Conservation (phyloP, 2,329 filamentous ascomycete genomes). For the Colletotrichum liriopes region DNA sequence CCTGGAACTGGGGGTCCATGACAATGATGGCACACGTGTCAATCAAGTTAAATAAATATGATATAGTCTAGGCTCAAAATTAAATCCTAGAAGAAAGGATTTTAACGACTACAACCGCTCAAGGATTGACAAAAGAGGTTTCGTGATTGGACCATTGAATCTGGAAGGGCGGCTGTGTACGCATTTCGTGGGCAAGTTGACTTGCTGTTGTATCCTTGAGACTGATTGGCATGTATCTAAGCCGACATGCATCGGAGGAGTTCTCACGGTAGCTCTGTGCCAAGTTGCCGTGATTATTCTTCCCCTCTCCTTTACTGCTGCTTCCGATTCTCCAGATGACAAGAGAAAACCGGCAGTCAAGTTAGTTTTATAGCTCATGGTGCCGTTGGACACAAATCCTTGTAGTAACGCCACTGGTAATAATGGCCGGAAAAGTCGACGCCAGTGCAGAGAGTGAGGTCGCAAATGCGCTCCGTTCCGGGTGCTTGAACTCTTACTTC, state of each 20-base stretch:
- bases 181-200: neutral
- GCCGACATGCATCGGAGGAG: neutral
- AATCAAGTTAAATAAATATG: neutral
- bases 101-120: too few relatives aligned
- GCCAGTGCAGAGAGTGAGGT: neutral
- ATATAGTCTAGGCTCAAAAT: too few relatives aligned
- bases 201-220: neutral
- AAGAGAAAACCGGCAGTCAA: too few relatives aligned
- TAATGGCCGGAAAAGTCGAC: neutral
- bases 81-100: too few relatives aligned
- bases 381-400: neutral
- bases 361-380: neutral
- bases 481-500: neutral
- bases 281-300: neutral
- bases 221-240: neutral
- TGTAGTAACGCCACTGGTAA: slow-evolving; percentile 6
- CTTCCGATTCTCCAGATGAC: neutral
- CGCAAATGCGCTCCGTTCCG: neutral
- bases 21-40: neutral
- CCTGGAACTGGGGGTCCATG: neutral
- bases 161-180: too few relatives aligned
- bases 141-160: too few relatives aligned
- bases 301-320: too few relatives aligned
- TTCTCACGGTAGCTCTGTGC: neutral
- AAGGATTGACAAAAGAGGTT: neutral